Conservation (phyloP, 225 moss, liverwort and hornwort species). For the Polytrichum commune region DNA sequence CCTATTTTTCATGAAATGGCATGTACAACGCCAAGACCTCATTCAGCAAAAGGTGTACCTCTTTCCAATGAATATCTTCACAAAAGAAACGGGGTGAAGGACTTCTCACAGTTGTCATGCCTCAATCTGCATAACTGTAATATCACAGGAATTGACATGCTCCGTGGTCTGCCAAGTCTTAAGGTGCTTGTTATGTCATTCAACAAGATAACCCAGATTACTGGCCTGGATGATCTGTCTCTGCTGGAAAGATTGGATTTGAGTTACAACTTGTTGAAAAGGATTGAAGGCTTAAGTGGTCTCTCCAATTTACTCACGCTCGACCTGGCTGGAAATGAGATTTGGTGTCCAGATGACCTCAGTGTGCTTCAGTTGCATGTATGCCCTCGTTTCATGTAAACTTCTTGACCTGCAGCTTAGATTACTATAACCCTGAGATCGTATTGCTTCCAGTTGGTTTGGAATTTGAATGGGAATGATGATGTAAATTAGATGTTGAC, state of each 20-base stretch:
- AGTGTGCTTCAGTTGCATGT: constrained; percentile 62
- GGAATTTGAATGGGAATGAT: constrained; percentile 5
- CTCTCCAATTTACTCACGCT: constrained; percentile 50
- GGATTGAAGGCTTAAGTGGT: constrained; percentile 69
- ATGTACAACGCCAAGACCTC: constrained; percentile 26
- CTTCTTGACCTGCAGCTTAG: constrained; percentile 1
- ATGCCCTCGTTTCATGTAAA: constrained; percentile 13
- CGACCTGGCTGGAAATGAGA: constrained; percentile 81
- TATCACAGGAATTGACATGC: constrained; percentile 57
- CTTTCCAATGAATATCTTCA: constrained; percentile 59
- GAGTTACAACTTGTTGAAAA: constrained; percentile 70
- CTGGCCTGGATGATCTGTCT: constrained; percentile 63
- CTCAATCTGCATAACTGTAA: constrained; percentile 79
- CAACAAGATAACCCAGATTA: constrained; percentile 77
- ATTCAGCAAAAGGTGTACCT: constrained; percentile 27
- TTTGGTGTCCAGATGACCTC: constrained; percentile 66
- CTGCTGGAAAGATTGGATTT: constrained; percentile 76
- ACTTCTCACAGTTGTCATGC: constrained; percentile 50
- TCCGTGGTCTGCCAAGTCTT: constrained; percentile 53
- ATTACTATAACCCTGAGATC: not conserved
- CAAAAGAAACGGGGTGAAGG: constrained; percentile 34
- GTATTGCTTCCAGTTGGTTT: constrained; percentile 2
- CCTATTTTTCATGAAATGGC: constrained; percentile 12
- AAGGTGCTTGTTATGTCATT: constrained; percentile 79
- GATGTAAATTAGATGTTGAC: constrained; percentile 7